These are phyloP conservation scores for Colletotrichum sp. DNA, from an alignment of 2,329 filamentous ascomycete species.

Conservation along the genomic window DNA sequence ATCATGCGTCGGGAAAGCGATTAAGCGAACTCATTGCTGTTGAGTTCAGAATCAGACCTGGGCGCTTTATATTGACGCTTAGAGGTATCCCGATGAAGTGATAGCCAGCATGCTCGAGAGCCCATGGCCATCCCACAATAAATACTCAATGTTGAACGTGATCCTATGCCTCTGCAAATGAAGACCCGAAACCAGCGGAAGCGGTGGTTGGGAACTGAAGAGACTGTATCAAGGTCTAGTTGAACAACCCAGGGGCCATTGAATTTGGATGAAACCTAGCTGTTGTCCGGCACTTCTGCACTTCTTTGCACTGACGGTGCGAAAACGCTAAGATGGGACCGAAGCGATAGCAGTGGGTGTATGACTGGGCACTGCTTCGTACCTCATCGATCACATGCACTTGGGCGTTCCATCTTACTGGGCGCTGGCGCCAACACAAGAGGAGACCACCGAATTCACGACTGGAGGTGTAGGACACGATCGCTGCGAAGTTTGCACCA, in stretches of 20 bases:
- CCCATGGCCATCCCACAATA: neutral
- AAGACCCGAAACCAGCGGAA: neutral
- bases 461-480: neutral
- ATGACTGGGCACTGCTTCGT: neutral
- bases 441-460: neutral
- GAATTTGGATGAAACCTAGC: fast-evolving
- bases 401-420: neutral
- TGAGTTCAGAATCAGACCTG: fast-evolving
- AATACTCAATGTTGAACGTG: fast-evolving
- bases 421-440: neutral
- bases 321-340: fast-evolving
- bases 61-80: neutral
- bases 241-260: neutral
- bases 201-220: neutral
- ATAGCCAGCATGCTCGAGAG: neutral
- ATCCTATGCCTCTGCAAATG: fast-evolving
- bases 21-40: neutral
- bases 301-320: neutral
- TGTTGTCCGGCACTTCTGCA: neutral
- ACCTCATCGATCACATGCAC: neutral
- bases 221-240: neutral
- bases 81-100: neutral
- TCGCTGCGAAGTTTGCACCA: neutral
- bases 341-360: fast-evolving
- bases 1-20: no score